Conservation (phyloP, 2,329 filamentous ascomycete species). For the Penicillium sp. region DNA sequence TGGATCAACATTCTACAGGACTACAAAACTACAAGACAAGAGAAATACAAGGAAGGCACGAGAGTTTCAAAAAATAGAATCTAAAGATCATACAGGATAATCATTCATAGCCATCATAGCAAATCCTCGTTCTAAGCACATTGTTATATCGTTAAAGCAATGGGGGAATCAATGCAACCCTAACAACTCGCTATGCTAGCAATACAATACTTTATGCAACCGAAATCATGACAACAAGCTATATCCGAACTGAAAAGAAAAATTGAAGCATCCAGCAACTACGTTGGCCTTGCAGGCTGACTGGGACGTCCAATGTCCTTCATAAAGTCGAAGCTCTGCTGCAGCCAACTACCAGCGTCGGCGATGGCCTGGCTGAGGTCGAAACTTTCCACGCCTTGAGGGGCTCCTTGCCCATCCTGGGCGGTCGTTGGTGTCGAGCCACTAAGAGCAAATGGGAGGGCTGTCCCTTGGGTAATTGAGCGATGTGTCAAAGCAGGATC, state of each 20-base stretch:
- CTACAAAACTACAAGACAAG: not conserved
- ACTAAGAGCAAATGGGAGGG: conserved; percentile 41
- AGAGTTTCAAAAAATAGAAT: not conserved
- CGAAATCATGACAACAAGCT: conserved; percentile 9
- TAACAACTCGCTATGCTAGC: conserved; percentile 8
- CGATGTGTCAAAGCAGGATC: conserved; percentile 11
- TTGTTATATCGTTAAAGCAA: conserved; percentile 10
- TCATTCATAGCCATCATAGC: conserved; percentile 6
- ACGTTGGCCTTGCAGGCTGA: conserved; percentile 19
- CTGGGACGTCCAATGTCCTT: conserved; percentile 38
- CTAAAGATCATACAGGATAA: not conserved
- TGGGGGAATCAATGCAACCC: conserved; percentile 8
- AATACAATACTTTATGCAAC: not conserved
- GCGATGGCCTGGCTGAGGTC: conserved; percentile 53
- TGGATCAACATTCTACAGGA: not conserved
- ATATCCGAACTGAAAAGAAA: conserved; percentile 27
- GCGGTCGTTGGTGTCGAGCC: conserved; percentile 41
- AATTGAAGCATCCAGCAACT: conserved; percentile 18
- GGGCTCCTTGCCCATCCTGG: conserved; percentile 44
- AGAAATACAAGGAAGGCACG: not conserved
- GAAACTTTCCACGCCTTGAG: conserved; percentile 44
- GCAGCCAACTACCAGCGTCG: conserved; percentile 54
- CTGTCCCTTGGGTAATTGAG: conserved; percentile 22
- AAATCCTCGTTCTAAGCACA: not conserved
- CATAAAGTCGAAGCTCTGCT: conserved; percentile 51